phyloP scores from a whole-genome alignment of 2,329 filamentous ascomycete species.

The Uncinocarpus reesii region DNA sequence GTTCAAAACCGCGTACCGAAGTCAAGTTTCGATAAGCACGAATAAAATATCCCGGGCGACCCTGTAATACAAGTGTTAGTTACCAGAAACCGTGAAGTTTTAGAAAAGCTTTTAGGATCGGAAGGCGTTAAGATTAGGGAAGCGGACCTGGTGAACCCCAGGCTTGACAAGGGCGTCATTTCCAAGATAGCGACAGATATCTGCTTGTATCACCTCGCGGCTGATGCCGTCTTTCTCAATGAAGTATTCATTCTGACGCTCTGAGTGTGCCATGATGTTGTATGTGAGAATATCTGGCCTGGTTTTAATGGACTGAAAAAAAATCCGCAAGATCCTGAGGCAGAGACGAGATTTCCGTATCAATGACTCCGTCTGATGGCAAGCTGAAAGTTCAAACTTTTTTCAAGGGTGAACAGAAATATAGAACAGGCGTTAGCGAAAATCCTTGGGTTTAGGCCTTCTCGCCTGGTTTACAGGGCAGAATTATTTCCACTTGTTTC shows the following conservation, averaged over 20 bases:
- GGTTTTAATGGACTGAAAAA: neutral
- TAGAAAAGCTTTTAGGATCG: neutral
- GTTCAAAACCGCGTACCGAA: conserved; percentile 61
- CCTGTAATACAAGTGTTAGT: conserved; percentile 40
- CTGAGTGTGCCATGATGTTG: conserved; percentile 12
- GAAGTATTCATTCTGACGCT: conserved; percentile 62
- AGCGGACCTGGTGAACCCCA: conserved; percentile 58
- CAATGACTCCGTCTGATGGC: neutral
- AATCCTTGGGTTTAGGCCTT: conserved; percentile 1
- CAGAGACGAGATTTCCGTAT: neutral
- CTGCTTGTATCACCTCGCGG: conserved; percentile 72
- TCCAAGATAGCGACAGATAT: conserved; percentile 74
- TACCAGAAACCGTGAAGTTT: conserved; percentile 10
- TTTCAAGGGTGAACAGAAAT: neutral
- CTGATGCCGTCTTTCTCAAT: conserved; percentile 71
- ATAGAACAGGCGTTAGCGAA: neutral
- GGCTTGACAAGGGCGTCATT: conserved; percentile 72
- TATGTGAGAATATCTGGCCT: neutral
- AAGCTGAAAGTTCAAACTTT: neutral
- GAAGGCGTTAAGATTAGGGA: conserved; percentile 16
- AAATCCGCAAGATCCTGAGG: neutral
- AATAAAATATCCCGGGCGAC: conserved; percentile 63
- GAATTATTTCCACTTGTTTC: neutral
- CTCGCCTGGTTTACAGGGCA: neutral
- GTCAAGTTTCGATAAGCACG: conserved; percentile 70